Evolutionary conservation across 441 rosid species (phyloP), one percentile per base, ranked within the genome.

Genomic region (Eugenia klotzschiana): DNA sequence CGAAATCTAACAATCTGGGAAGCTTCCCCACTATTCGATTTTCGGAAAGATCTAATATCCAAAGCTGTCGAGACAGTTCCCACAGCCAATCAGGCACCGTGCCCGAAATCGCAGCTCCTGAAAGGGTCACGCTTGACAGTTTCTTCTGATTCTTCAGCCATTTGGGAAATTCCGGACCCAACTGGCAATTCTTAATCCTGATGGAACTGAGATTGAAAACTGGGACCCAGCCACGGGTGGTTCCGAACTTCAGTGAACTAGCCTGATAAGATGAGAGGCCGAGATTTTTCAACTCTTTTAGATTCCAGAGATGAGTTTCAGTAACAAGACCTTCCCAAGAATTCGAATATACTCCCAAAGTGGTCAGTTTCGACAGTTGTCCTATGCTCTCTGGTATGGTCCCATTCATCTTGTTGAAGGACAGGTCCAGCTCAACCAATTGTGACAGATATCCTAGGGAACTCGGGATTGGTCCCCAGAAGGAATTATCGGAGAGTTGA

Each of bases 381-480:
- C 60, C 82, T 46, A 57, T 85, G 90, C 72, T 73, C 74, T 82
- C 88, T 83, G 77, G 88, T 87, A 79, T 86, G 87, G 77, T 86
- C 49, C 25, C 89, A 22, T 77, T 27, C 51, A 79, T 77, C 56
- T 41, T 33, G 40, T 83, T 79, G 53, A 25, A 77, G 55, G 85
- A 79, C n/a, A 83, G n/a, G 8, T 83, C 18, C 27, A 83, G 73
- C 51, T n/a, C 85, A 69, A 53, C 57, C 91, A 90, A 87, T 8
- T 81, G 54, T 7, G 86, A 84, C 43, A 90, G 74, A 81, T 83
- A 87, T 74, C 85, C 90, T 14, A 90, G 77, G 11, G 86, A 83
- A 51, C 80, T 60, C 25, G 90, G 90, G 64, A 88, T 84, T 4
- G 88, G 83, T 83, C 88, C 91, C 33, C 40, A 53, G 10, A 86